Evolutionary conservation across 2,329 filamentous ascomycete genomes (phyloP).

Genomic region (Proliferodiscus dingleyae): DNA sequence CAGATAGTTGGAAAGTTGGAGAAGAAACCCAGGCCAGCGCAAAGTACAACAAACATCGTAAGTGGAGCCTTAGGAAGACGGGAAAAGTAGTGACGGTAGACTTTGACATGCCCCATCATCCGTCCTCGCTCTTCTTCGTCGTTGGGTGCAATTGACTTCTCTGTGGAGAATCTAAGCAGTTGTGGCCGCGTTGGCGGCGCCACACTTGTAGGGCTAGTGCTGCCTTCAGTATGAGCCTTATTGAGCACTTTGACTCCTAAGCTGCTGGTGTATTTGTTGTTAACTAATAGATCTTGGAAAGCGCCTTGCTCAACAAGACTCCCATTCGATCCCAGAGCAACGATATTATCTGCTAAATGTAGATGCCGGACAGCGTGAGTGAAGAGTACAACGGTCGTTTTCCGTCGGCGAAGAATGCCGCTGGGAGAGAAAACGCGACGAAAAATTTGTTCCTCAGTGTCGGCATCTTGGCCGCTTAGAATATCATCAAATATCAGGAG

Average conservation of each 20-base stretch:
- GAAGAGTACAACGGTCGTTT: slow-evolving; percentile 33
- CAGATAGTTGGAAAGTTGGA: slow-evolving; percentile 5
- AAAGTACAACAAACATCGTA: neutral
- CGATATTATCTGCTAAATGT: slow-evolving; percentile 36
- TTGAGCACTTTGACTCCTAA: slow-evolving; percentile 24
- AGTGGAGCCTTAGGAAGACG: slow-evolving; percentile 5
- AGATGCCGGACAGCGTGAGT: slow-evolving; percentile 29
- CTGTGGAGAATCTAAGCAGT: too few species aligned
- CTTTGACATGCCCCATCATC: slow-evolving; percentile 15
- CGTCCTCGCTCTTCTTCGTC: slow-evolving; percentile 16
- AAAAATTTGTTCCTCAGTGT: slow-evolving; percentile 20
- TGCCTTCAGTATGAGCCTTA: neutral
- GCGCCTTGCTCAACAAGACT: slow-evolving; percentile 34
- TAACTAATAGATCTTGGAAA: slow-evolving; percentile 26
- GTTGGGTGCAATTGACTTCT: neutral
- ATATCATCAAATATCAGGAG: slow-evolving; percentile 23
- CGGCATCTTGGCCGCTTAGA: slow-evolving; percentile 22
- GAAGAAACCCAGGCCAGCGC: slow-evolving; percentile 6
- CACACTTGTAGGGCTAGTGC: neutral
- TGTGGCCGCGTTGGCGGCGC: neutral
- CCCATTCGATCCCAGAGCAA: slow-evolving; percentile 33
- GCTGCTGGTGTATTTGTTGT: slow-evolving; percentile 25
- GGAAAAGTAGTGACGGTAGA: slow-evolving; percentile 20
- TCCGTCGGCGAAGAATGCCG: slow-evolving; percentile 16
- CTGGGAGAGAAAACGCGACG: slow-evolving; percentile 9